Base-by-base conservation (phyloP, 2,329 filamentous ascomycete genomes). In the Exserohilum rostratum region DNA sequence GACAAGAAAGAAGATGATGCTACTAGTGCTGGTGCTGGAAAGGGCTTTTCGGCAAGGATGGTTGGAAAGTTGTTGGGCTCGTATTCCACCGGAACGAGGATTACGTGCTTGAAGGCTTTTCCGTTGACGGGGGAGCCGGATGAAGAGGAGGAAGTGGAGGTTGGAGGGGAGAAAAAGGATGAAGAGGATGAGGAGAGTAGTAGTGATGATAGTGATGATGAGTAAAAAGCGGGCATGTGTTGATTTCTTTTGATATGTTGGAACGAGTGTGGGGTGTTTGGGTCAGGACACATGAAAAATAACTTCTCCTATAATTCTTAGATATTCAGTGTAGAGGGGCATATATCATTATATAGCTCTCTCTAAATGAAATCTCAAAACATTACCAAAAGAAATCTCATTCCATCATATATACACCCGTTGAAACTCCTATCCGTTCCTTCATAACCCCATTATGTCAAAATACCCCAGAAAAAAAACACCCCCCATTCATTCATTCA, bases 81-180 rank as follows among this genome's bases (percentile, higher is more conserved):
- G 29, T 95, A 95, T 68, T 89, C 93, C 75, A 96, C 93, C 18
- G 87, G 88, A 40, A 93, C 93, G 72, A 83, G 95, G 52, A 92
- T 98, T 63, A 98, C 93, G 33, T 98, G 95, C 72, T 71, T 98
- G 67, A 87, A 86, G 65, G 89, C 89, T 18, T 98, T 96, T 78
- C 80, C 90, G 60, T 96, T 98, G 91, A 84, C 90, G 74, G 73
- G 72, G 2, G 66, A 53, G 18, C 62, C 70, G 1, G 71, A 70
- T 12, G 65, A 67, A 6, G 68, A 70, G 15, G 64, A 65, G 6
- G 60, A 62, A 1, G 65, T 64, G n/a, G 59, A 59, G 2, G 60
- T 61, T 6, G 59, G 50, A n/a, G 49, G 43, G 5, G 64, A 67
- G 37, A 58, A 55, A n/a, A 54, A 59, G n/a, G n/a, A n/a, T n/a